Percentiles rank a stretch among this genome's conserved stretches.
These are phyloP conservation scores for Blumeriella jaapii DNA, from an alignment of 2,329 filamentous ascomycete species.

Conservation along the genomic window DNA sequence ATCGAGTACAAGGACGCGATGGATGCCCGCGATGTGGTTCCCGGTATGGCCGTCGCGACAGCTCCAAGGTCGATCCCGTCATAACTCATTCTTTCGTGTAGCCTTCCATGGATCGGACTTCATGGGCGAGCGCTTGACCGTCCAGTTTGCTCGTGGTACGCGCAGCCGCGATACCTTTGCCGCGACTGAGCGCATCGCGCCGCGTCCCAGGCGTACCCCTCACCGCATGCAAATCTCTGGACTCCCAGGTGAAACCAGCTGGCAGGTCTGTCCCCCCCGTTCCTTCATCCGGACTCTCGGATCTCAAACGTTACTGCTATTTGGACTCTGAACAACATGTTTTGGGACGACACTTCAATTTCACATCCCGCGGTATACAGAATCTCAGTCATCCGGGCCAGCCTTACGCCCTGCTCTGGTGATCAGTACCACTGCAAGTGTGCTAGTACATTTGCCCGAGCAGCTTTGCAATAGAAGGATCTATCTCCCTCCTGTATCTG, in stretches of 20 bases:
- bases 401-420: constrained; percentile 22
- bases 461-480: constrained; percentile 24
- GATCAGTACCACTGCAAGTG: constrained; percentile 16
- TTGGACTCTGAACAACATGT: constrained; percentile 26
- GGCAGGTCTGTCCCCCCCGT: constrained; percentile 90
- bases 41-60: constrained; percentile 52
- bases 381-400: constrained; percentile 23
- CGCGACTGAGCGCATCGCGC: constrained; percentile 50
- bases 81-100: constrained; percentile 22
- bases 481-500: constrained; percentile 16
- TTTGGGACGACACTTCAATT: too few species aligned
- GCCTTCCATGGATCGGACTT: constrained; percentile 86
- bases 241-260: constrained; percentile 96
- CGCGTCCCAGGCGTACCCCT: constrained; percentile 83
- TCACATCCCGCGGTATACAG: constrained; percentile 24
- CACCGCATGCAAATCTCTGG: constrained; percentile 97
- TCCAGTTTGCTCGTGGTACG: constrained; percentile 92
- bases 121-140: constrained; percentile 93
- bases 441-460: constrained; percentile 29
- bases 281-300: constrained; percentile 36
- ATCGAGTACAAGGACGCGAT: constrained; percentile 98
- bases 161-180: constrained; percentile 55
- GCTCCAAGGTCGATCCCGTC: constrained; percentile 13
- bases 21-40: constrained; percentile 96
- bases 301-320: constrained; percentile 26